phyloP scores from a whole-genome alignment of 108 stramenopile species.

The Nannochloropsis salina region DNA sequence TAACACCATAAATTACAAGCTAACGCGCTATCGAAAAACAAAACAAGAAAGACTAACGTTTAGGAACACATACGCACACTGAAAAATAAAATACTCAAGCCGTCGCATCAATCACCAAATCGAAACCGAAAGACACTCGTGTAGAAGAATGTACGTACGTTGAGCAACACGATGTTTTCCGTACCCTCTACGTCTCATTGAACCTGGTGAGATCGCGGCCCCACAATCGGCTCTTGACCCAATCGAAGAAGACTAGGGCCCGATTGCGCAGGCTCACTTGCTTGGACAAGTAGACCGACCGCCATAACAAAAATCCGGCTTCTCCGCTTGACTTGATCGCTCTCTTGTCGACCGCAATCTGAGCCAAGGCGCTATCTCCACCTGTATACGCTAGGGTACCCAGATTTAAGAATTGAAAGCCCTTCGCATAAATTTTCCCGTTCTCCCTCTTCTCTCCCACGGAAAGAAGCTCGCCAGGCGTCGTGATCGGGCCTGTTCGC shows the following conservation, averaged over 20 bases:
- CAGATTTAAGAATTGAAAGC: slow-evolving; percentile 87
- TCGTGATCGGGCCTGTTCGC: slow-evolving; percentile 32
- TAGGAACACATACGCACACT: too few species aligned
- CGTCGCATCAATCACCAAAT: too few species aligned
- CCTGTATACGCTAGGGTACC: slow-evolving; percentile 91
- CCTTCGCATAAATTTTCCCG: slow-evolving; percentile 62
- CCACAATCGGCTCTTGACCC: slow-evolving; percentile 73
- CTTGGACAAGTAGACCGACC: slow-evolving; percentile 77
- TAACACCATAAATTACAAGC: too few species aligned
- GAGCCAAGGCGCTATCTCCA: slow-evolving; percentile 62
- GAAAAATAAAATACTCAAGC: too few species aligned
- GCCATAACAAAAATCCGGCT: slow-evolving; percentile 52
- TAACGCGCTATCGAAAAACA: too few species aligned
- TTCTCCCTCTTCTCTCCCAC: background rate
- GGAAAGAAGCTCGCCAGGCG: slow-evolving; percentile 27
- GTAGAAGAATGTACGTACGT: too few species aligned
- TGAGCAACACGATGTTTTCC: background rate
- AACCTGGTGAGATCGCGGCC: slow-evolving; percentile 73
- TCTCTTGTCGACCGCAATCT: slow-evolving; percentile 37
- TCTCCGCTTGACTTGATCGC: slow-evolving; percentile 39
- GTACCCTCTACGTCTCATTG: slow-evolving; percentile 22
- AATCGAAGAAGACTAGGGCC: slow-evolving; percentile 76
- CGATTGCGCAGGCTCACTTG: slow-evolving; percentile 80
- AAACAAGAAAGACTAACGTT: too few species aligned
- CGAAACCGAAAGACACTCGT: too few species aligned